A percentile compares a stretch with the other conserved stretches of the same genome.
Conservation (phyloP, 2,329 filamentous ascomycete species). For the Arthrobotrys sphaeroides region DNA sequence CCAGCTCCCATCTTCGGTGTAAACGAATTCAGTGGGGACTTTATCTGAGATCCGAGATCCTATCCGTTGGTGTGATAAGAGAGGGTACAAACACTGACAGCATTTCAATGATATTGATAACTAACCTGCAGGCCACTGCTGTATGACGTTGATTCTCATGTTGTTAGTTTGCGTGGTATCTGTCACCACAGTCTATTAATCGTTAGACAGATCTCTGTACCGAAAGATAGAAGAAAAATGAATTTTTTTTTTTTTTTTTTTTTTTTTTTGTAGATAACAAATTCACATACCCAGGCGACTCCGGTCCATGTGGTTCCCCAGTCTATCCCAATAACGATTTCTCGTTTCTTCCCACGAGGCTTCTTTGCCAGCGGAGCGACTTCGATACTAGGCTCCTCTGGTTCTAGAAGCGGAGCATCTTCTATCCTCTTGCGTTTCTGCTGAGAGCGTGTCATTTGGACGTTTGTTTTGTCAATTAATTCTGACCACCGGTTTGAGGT, state of each 20-base stretch:
- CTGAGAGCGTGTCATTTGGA: neutral
- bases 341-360: neutral
- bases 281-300: constrained; percentile 6
- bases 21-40: constrained; percentile 18
- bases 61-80: neutral
- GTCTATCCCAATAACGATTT: constrained; percentile 16
- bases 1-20: constrained; percentile 10
- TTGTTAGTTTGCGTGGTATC: neutral
- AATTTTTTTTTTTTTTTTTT: too few species aligned
- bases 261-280: too few species aligned
- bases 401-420: neutral
- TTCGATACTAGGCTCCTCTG: neutral
- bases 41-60: neutral
- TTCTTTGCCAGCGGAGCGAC: constrained; percentile 4
- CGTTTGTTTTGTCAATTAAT: too few species aligned
- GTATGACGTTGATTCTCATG: constrained; percentile 6
- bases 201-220: neutral
- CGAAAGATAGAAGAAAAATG: too few species aligned
- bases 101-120: neutral
- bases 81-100: neutral
- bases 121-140: constrained; percentile 19
- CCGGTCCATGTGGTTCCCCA: constrained; percentile 26
- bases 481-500: too few species aligned
- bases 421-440: constrained; percentile 16
- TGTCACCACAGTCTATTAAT: neutral